Conservation (phyloP, 345 rosid species). For the Ricinus communis region DNA sequence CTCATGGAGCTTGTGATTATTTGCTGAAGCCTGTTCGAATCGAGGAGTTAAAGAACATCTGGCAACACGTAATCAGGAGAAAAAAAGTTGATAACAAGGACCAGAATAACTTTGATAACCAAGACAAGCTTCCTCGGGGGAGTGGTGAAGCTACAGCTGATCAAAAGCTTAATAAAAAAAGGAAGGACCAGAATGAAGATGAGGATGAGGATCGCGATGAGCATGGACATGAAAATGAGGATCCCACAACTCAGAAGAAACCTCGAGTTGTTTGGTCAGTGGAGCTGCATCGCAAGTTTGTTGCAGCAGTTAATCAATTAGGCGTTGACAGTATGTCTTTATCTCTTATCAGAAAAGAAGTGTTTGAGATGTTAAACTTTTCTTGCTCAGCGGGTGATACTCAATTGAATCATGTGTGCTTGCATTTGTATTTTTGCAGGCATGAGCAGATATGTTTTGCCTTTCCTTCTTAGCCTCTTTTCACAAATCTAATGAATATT, state of each 20-base stretch:
- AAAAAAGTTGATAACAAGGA: constrained; percentile 30
- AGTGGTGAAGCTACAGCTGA: constrained; percentile 23
- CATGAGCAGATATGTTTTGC: no score
- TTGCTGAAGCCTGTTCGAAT: constrained; percentile 37
- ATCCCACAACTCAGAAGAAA: constrained; percentile 33
- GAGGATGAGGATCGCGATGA: constrained; percentile 36
- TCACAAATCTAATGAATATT: neutral
- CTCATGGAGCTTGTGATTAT: constrained; percentile 41
- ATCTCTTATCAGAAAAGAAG: constrained; percentile 1
- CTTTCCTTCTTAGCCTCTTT: neutral
- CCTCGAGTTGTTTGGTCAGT: constrained; percentile 41
- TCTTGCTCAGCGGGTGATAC: neutral
- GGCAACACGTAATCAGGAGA: constrained; percentile 39
- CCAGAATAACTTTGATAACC: constrained; percentile 15
- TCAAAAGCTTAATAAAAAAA: constrained; percentile 29
- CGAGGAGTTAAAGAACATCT: constrained; percentile 35
- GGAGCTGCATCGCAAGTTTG: constrained; percentile 37
- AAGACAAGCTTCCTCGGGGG: constrained; percentile 22
- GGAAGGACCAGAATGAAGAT: constrained; percentile 37
- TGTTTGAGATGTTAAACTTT: neutral
- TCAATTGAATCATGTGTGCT: neutral
- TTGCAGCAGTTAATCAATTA: constrained; percentile 34
- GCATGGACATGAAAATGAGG: constrained; percentile 28
- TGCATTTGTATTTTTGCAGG: no score
- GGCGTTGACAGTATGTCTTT: constrained; percentile 36